Percentiles rank a stretch among this genome's conserved stretches.
Evolutionary conservation across 495 filamentous ascomycete species (phyloP).

Genomic region (Aspergillus sparsus): DNA sequence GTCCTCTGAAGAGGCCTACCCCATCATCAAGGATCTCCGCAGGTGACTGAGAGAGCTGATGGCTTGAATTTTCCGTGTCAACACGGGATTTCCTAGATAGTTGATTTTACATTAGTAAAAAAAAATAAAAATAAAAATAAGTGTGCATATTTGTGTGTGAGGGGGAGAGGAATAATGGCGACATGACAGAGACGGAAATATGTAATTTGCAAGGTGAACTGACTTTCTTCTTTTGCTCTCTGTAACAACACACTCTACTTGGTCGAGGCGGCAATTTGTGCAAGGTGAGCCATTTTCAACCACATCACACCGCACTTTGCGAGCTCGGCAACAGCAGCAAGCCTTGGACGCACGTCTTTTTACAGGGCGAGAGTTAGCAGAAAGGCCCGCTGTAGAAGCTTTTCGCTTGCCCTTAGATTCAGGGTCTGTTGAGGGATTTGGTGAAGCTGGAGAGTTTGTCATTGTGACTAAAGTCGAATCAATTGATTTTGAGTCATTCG

Average conservation of each 20-base stretch:
- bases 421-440: constrained; percentile 29
- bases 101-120: constrained; percentile 17
- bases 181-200: too few relatives aligned
- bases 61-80: constrained; percentile 36
- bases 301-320: constrained; percentile 94
- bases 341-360: constrained; percentile 86
- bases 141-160: too few relatives aligned
- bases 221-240: constrained; percentile 86
- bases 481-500: constrained; percentile 18
- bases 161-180: too few relatives aligned
- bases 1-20: constrained; percentile 30
- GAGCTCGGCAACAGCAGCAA: constrained; percentile 80
- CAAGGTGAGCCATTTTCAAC: constrained; percentile 84
- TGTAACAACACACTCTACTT: constrained; percentile 84
- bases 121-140: too few relatives aligned
- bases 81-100: constrained; percentile 47
- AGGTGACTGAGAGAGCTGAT: constrained; percentile 39
- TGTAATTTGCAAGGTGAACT: constrained; percentile 25
- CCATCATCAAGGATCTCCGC: constrained; percentile 40
- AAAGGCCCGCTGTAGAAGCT: constrained; percentile 43
- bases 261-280: constrained; percentile 85
- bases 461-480: constrained; percentile 21
- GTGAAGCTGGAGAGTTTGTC: constrained; percentile 34
- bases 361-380: constrained; percentile 54
- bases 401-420: constrained; percentile 47